These are phyloP conservation scores for Ganoderma lucidum DNA, from an alignment of 1,284 basidiomycete genomes.

Conservation along the genomic window DNA sequence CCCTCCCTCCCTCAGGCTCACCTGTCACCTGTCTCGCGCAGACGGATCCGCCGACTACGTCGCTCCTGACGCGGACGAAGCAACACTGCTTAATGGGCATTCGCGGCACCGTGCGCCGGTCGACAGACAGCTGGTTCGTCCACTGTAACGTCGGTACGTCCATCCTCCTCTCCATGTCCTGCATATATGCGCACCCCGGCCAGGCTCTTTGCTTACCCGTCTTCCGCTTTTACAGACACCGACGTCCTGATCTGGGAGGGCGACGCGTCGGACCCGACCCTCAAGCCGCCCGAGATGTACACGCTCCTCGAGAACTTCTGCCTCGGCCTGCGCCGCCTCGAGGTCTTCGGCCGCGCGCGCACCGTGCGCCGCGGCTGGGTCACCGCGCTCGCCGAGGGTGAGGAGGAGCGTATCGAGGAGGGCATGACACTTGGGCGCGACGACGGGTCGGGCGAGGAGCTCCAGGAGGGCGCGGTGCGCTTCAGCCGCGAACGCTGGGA, in stretches of 20 bases:
- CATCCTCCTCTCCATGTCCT: background rate
- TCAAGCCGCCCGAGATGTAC: constrained; percentile 96
- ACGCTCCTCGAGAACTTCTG: constrained; percentile 98
- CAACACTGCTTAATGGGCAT: constrained; percentile 99
- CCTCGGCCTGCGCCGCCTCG: constrained; percentile 90
- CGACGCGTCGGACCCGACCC: constrained; percentile 78
- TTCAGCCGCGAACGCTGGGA: constrained; percentile 72
- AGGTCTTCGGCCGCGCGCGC: constrained; percentile 84
- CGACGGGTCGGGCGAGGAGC: constrained; percentile 48
- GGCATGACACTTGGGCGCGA: constrained; percentile 50
- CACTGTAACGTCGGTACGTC: constrained; percentile 93
- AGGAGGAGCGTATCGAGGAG: constrained; percentile 56
- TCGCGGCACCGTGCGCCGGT: constrained; percentile 93
- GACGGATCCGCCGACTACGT: constrained; percentile 85
- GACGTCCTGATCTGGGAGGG: constrained; percentile 98
- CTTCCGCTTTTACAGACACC: constrained; percentile 66
- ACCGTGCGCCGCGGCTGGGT: constrained; percentile 93
- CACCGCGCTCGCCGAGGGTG: constrained; percentile 77
- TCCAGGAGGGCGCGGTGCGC: constrained; percentile 42
- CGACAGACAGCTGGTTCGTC: constrained; percentile 94
- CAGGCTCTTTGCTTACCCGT: background rate
- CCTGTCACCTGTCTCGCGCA: constrained; percentile 36
- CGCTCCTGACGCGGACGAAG: constrained; percentile 87
- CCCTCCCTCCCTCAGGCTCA: background rate
- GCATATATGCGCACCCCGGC: background rate